Base-by-base conservation (phyloP, 2,329 filamentous ascomycete genomes). In the Ceratocystis cubensis region DNA sequence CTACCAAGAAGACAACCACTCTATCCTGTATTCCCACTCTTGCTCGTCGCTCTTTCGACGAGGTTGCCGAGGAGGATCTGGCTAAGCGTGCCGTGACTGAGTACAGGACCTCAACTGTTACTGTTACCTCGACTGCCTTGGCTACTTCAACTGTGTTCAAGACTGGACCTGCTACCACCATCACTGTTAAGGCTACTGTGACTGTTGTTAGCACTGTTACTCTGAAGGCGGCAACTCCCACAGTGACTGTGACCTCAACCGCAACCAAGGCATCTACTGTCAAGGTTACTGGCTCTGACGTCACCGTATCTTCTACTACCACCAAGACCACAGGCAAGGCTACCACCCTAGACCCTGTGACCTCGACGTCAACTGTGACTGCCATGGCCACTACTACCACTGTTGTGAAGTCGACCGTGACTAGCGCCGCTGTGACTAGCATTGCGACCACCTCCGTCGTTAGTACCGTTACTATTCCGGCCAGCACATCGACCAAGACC, bases 1-100 rank as follows among this genome's bases (percentile, higher is more conserved):
- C 63, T 6, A 48, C 20, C 20, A 64, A 64, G 30, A 56, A 37
- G 63, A 64, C 63, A 13, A 64, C 63, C 20, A 64, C 63, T 30
- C 46, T 57, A 22, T 41, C 63, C 10, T 64, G 63, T 22, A 44
- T 57, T 41, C 48, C 63, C 50, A 57, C 46, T 3, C 46, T 56
- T 30, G 48, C 46, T 15, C 63, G 63, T 17, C 63, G 63, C 2
- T 56, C 46, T 15, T 41, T 64, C 28, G 63, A 41, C 10, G 63
- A 64, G 17, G 25, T 33, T 53, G 41, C 48, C 28, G 63, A 56
- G 63, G 63, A 41, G 46, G 63, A 64, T 20, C 17, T 50, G 15
- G 22, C 48, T n/a, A 46, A 64, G 63, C 44, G 63, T n/a, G 63
- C 17, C 1, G 63, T 37, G 10, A 62, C 59, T 5, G 8, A 41